phyloP scores from a whole-genome alignment of 2,329 filamentous ascomycete genomes.

The Parastagonospora avenae region DNA sequence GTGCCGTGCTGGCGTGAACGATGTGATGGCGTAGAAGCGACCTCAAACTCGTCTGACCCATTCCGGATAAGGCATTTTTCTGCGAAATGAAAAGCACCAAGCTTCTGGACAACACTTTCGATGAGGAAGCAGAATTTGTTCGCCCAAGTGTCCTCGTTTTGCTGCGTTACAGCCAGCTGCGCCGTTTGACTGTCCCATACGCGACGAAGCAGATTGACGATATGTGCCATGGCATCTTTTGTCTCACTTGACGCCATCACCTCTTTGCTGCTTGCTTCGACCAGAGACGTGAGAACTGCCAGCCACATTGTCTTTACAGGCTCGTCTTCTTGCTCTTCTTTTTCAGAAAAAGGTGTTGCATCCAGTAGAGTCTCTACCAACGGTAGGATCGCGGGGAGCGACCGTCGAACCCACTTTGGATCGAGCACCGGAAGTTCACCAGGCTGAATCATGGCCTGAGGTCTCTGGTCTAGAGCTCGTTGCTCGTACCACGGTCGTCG shows the following conservation, averaged over 20 bases:
- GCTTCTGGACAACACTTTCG: slow-evolving; percentile 54
- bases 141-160: slow-evolving; percentile 51
- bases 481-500: slow-evolving; percentile 74
- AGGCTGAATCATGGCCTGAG: slow-evolving; percentile 52
- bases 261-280: slow-evolving; percentile 77
- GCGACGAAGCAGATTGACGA: slow-evolving; percentile 71
- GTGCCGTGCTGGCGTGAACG: slow-evolving; percentile 54
- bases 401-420: slow-evolving; percentile 82
- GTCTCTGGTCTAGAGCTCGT: slow-evolving; percentile 65
- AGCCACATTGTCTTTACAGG: slow-evolving; percentile 66
- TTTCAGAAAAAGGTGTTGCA: slow-evolving; percentile 53
- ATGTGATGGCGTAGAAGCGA: slow-evolving; percentile 69
- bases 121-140: slow-evolving; percentile 59
- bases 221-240: slow-evolving; percentile 74
- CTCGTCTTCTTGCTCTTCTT: slow-evolving; percentile 42
- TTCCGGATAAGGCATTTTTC: slow-evolving; percentile 57
- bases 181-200: slow-evolving; percentile 67
- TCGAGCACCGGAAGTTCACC: slow-evolving; percentile 86
- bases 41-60: slow-evolving; percentile 65
- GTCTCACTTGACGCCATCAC: slow-evolving; percentile 87
- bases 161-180: slow-evolving; percentile 37
- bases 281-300: slow-evolving; percentile 65
- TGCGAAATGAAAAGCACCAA: slow-evolving; percentile 58
- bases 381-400: slow-evolving; percentile 68
- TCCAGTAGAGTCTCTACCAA: slow-evolving; percentile 61